These are phyloP conservation scores for Neonectria magnoliae DNA, from an alignment of 2,329 filamentous ascomycete genomes.

Conservation along the genomic window DNA sequence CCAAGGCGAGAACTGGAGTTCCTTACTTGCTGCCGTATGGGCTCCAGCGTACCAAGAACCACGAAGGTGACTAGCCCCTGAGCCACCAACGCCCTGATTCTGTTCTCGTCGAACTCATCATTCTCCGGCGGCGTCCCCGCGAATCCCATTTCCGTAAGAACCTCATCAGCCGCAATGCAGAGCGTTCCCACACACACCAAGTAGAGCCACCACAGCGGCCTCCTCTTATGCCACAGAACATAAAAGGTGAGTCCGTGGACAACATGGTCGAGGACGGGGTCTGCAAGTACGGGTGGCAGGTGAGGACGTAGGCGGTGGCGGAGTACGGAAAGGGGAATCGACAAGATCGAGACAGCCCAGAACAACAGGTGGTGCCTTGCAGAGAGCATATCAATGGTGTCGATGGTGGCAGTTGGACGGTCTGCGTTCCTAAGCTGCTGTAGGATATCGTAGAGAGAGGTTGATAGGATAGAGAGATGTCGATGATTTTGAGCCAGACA, in stretches of 20 bases:
- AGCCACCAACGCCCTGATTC: constrained; percentile 10
- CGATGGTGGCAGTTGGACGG: background rate
- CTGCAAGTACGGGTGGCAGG: background rate
- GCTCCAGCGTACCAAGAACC: constrained; percentile 37
- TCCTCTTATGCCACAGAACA: background rate
- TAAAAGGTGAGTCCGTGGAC: background rate
- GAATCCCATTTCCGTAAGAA: constrained; percentile 13
- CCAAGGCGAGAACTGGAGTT: background rate
- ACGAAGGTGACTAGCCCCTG: constrained; percentile 34
- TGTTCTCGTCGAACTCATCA: background rate
- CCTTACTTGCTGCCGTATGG: constrained; percentile 35
- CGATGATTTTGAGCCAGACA: background rate
- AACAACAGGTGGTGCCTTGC: constrained; percentile 27
- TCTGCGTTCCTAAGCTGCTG: background rate
- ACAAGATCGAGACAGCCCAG: constrained; percentile 31
- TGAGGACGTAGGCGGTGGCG: constrained; percentile 11
- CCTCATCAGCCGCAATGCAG: constrained; percentile 16
- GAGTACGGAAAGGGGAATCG: constrained; percentile 11
- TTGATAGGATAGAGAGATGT: background rate
- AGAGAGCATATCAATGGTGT: constrained; percentile 29
- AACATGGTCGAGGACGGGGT: constrained; percentile 7
- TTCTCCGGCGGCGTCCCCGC: constrained; percentile 9
- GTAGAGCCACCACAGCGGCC: constrained; percentile 4
- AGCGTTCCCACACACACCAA: constrained; percentile 2
- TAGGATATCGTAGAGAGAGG: background rate